phyloP scores from a whole-genome alignment of 495 filamentous ascomycete genomes.

The Penicillium egyptiacum region DNA sequence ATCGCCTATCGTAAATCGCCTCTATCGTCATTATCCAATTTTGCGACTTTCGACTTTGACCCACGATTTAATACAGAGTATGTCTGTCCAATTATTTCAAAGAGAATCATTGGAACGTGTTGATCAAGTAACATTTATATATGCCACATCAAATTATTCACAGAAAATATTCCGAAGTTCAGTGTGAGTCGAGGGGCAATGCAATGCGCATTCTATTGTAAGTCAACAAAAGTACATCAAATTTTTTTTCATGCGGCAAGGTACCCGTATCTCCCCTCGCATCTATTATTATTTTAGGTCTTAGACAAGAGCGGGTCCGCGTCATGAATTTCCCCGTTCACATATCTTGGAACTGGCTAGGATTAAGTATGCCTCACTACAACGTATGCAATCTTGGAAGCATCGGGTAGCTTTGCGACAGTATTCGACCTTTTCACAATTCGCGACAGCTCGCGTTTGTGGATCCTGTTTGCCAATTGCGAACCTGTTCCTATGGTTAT shows the following conservation, averaged over 20 bases:
- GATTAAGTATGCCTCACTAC: slow-evolving; percentile 14
- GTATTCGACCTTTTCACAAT: slow-evolving; percentile 3
- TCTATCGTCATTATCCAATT: not conserved
- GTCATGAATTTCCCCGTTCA: slow-evolving; percentile 14
- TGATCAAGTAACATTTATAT: not conserved
- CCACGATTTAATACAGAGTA: not conserved
- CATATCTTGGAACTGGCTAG: slow-evolving; percentile 4
- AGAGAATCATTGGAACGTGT: not conserved
- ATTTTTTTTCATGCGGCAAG: slow-evolving; percentile 3
- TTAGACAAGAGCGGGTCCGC: slow-evolving; percentile 22
- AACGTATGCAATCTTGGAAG: slow-evolving; percentile 12
- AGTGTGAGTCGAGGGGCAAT: not conserved
- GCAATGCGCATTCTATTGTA: not conserved
- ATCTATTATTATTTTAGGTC: slow-evolving; percentile 15
- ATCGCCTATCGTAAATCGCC: too few species aligned
- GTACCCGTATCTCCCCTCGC: slow-evolving; percentile 2
- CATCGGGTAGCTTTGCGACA: slow-evolving; percentile 14
- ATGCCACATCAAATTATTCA: not conserved
- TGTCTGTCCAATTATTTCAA: not conserved
- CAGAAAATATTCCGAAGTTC: not conserved
- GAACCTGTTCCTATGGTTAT: slow-evolving; percentile 15
- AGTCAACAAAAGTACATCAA: slow-evolving; percentile 3
- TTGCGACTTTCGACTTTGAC: not conserved
- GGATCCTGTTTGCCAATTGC: slow-evolving; percentile 26
- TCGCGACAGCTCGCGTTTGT: slow-evolving; percentile 28